phyloP scores from a whole-genome alignment of 2,329 filamentous ascomycete species.

The Verticillium alfalfae region DNA sequence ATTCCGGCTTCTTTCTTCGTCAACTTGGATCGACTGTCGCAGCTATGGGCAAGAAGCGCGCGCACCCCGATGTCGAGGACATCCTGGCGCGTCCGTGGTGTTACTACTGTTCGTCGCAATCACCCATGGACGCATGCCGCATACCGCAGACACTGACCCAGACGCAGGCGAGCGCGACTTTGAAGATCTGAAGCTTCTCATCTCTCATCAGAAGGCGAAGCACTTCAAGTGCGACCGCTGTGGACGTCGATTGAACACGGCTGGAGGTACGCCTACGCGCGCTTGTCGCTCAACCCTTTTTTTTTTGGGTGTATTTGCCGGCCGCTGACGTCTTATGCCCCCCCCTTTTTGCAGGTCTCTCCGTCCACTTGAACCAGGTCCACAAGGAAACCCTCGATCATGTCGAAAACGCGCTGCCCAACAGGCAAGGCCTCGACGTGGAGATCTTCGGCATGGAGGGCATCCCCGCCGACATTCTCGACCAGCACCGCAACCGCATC shows the following conservation, averaged over 20 bases:
- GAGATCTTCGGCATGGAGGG: slow-evolving; percentile 99
- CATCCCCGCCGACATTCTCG: slow-evolving; percentile 78
- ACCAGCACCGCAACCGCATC: slow-evolving; percentile 82
- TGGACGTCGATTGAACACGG: slow-evolving; percentile 82
- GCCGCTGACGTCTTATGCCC: slow-evolving; percentile 2
- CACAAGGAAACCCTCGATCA: slow-evolving; percentile 87
- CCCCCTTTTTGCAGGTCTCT: slow-evolving; percentile 58
- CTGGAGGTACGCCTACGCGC: slow-evolving; percentile 63
- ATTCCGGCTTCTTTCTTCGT: not conserved
- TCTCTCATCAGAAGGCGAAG: slow-evolving; percentile 97
- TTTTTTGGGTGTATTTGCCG: no score
- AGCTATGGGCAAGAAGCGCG: slow-evolving; percentile 79
- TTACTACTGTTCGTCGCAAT: slow-evolving; percentile 71
- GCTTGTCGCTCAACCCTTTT: not conserved
- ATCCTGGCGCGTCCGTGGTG: slow-evolving; percentile 87
- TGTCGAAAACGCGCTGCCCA: slow-evolving; percentile 88
- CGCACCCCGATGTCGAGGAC: slow-evolving; percentile 82
- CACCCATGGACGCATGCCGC: slow-evolving; percentile 4
- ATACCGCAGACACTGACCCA: slow-evolving; percentile 14
- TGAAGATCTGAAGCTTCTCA: slow-evolving; percentile 92
- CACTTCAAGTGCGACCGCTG: slow-evolving; percentile 98
- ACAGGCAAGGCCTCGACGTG: slow-evolving; percentile 77
- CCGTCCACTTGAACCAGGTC: slow-evolving; percentile 96
- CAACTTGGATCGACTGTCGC: not conserved
- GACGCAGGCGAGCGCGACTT: slow-evolving; percentile 80